A percentile compares a stretch with the other conserved stretches of the same genome.
Conservation (phyloP, 2,329 filamentous ascomycete genomes). For the Phialophora chinensis region DNA sequence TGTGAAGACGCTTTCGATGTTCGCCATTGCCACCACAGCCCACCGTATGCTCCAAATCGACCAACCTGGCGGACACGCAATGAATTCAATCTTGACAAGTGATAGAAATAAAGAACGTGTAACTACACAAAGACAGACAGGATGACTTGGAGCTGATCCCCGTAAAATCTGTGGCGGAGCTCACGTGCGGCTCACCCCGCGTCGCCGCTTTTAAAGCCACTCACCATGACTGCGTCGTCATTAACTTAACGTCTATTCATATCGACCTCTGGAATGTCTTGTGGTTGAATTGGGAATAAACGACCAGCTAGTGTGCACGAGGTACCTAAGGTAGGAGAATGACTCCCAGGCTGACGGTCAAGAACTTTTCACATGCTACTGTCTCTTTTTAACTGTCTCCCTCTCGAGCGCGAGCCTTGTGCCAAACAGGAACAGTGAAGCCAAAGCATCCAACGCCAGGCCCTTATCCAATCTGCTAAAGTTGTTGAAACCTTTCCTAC, state of each 20-base stretch:
- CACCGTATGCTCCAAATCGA: neutral
- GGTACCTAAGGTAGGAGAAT: neutral
- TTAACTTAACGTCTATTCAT: too few species aligned
- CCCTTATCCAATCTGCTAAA: neutral
- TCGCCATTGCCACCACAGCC: neutral
- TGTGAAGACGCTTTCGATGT: conserved; percentile 12
- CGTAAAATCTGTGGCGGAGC: too few species aligned
- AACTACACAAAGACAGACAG: neutral
- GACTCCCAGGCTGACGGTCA: neutral
- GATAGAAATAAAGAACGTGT: neutral
- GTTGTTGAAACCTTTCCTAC: neutral
- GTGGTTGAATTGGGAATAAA: too few species aligned
- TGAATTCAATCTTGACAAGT: neutral
- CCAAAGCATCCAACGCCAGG: neutral
- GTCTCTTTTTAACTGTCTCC: neutral
- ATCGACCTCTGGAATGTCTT: too few species aligned
- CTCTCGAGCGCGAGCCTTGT: neutral
- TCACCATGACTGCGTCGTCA: too few species aligned
- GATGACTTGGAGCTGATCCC: too few species aligned
- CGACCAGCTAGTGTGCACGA: too few species aligned
- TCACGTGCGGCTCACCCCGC: too few species aligned
- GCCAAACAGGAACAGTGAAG: neutral
- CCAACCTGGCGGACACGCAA: neutral
- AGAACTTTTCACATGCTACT: neutral
- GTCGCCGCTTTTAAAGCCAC: too few species aligned